Percentiles rank a stretch among this genome's conserved stretches.
Conservation (phyloP, 2,329 filamentous ascomycete species). For the Bipolaris bicolor region DNA sequence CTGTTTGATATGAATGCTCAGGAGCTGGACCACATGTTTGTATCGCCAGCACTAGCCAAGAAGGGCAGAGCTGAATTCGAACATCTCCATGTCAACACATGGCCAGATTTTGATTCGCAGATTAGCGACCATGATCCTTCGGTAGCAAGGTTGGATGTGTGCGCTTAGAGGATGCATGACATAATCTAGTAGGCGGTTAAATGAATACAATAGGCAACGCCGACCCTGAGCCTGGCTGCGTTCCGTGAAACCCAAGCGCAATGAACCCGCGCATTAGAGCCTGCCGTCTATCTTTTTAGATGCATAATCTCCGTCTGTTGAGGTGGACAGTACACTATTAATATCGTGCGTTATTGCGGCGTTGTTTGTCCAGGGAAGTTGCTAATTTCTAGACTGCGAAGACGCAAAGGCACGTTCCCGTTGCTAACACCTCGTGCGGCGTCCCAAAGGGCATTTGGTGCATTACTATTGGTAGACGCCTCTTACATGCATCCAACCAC, state of each 20-base stretch:
- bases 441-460: neutral
- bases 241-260: conserved; percentile 1
- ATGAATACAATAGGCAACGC: conserved; percentile 5
- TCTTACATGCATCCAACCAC: conserved; percentile 10
- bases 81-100: conserved; percentile 75
- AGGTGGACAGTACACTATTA: conserved; percentile 7
- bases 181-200: conserved; percentile 8
- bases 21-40: conserved; percentile 73
- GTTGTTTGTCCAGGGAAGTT: neutral
- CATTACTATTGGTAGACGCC: conserved; percentile 5
- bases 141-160: conserved; percentile 68
- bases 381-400: conserved; percentile 2
- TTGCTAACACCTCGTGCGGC: conserved; percentile 5
- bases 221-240: conserved; percentile 1
- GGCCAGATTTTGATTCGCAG: conserved; percentile 63
- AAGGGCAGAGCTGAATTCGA: conserved; percentile 58
- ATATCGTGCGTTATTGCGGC: conserved; percentile 23
- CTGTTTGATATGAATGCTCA: conserved; percentile 72
- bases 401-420: conserved; percentile 5
- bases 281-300: neutral
- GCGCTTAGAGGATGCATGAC: conserved; percentile 39
- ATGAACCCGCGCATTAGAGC: neutral
- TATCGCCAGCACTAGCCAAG: conserved; percentile 60
- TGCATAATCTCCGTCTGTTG: conserved; percentile 6
- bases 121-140: conserved; percentile 74